Base-by-base conservation (phyloP, 2,329 filamentous ascomycete genomes). In the Aspergillus udagawae region DNA sequence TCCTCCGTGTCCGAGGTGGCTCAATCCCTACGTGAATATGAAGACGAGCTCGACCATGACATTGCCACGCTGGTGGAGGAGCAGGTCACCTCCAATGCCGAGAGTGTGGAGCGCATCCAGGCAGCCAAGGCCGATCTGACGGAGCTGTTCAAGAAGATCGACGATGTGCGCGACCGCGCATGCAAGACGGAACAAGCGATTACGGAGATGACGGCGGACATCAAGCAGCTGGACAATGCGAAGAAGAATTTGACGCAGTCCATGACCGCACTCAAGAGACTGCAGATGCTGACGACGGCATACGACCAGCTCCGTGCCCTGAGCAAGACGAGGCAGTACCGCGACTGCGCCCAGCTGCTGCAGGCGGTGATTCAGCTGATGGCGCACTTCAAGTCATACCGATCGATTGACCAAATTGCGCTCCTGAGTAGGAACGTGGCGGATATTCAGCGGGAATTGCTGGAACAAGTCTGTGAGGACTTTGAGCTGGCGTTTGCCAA, bases 281-380 rank as follows among this genome's bases (percentile, higher is more conserved):
- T 99, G 66, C 94, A 99, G 81, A 99, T 99, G 94, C 79, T 99
- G 71, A 97, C 94, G 4, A 97, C 94, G 3, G 94, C 94, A n/a
- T 99, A 97, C 76, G 94, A 97, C 72, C 94, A 99, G 77, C 82
- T 99, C 57, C 85, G 90, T 57, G 90, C 86, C 2, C 80, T 97
- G 64, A 89, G 90, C 63, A 90, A 90, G 75, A 88, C 89, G 38
- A 83, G 93, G 56, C 94, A 99, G 74, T 99, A 99, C 73, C 83
- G 91, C 62, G 94, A 99, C 73, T 97, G 94, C 71, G 92, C 93
- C 17, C 92, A 95, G 67, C 81, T 99, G 58, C 80, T 99, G 56
- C 91, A 96, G 77, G 94, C 94, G 9, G 94, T 99, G 32, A 84
- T 99, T 57, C 94, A 99, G 82, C 86, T 99, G 49, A 97, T 97